Percentiles rank a stretch among this genome's conserved stretches.
Conservation (phyloP, 1,284 basidiomycete species). For the Boletellus sp. region DNA sequence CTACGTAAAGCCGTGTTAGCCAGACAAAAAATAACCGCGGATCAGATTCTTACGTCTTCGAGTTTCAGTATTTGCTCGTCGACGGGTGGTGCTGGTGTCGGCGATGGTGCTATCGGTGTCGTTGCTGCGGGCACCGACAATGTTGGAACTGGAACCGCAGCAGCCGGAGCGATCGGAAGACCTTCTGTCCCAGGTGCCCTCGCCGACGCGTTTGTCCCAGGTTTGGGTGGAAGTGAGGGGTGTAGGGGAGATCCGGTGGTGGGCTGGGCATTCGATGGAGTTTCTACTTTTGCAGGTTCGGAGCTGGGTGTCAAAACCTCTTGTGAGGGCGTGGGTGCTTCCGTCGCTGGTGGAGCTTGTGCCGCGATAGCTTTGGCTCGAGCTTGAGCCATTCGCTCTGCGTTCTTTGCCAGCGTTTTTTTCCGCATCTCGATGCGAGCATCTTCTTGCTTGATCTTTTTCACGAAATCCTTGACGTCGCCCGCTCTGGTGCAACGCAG, state of each 20-base stretch:
- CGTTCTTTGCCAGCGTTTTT: conserved; percentile 47
- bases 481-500: conserved; percentile 46
- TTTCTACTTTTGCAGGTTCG: conserved; percentile 24
- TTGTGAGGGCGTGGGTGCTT: conserved; percentile 23
- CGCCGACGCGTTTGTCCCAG: conserved; percentile 35
- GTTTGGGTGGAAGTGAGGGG: conserved; percentile 59
- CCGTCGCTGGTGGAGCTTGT: conserved; percentile 14
- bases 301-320: conserved; percentile 20
- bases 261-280: conserved; percentile 1
- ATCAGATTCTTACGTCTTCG: conserved; percentile 53
- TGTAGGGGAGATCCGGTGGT: conserved; percentile 48
- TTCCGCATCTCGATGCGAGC: conserved; percentile 58
- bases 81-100: conserved; percentile 26
- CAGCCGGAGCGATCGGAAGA: conserved; percentile 9
- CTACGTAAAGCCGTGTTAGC: conserved; percentile 36
- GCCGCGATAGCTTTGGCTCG: conserved; percentile 40
- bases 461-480: conserved; percentile 68
- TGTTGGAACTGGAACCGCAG: conserved; percentile 3
- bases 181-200: conserved; percentile 31
- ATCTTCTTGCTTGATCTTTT: conserved; percentile 66
- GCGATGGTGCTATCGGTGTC: conserved; percentile 17
- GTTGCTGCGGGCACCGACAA: conserved; percentile 17
- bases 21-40: not conserved
- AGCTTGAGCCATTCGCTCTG: conserved; percentile 44
- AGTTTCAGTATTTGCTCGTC: conserved; percentile 55